A percentile compares a stretch with the other conserved stretches of the same genome.
Conservation (phyloP, 768 basidiomycete species). For the Russula compacta region DNA sequence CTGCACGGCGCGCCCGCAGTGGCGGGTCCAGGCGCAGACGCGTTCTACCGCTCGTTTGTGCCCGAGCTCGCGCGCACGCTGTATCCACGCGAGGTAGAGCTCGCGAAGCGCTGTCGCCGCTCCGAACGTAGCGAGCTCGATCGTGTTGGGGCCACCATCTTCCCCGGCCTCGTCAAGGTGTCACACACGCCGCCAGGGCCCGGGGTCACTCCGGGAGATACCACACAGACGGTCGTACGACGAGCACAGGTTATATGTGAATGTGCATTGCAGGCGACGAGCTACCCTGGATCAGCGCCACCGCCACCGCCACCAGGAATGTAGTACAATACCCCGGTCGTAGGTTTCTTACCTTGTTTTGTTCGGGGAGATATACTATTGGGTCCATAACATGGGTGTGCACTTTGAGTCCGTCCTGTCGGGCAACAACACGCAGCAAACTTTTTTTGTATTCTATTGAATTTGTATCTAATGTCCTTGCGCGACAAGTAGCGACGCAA, state of each 20-base stretch:
- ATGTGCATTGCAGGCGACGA: conserved; percentile 47
- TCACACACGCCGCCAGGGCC: conserved; percentile 33
- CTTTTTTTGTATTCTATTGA: conserved; percentile 1
- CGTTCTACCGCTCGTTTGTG: conserved; percentile 81
- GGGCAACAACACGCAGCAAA: not conserved
- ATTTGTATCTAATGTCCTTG: conserved; percentile 22
- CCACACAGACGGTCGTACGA: conserved; percentile 64
- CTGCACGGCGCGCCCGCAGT: conserved; percentile 60
- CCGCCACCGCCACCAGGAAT: not conserved
- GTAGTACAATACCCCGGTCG: not conserved
- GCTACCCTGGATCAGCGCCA: conserved; percentile 2
- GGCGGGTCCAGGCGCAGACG: conserved; percentile 43
- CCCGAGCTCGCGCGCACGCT: conserved; percentile 71
- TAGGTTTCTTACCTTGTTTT: not conserved
- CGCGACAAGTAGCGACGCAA: conserved; percentile 69
- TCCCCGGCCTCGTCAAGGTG: conserved; percentile 83
- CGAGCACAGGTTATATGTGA: conserved; percentile 84
- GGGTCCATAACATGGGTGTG: not conserved
- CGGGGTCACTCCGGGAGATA: conserved; percentile 35
- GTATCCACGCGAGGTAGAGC: conserved; percentile 73
- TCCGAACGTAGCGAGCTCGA: conserved; percentile 68
- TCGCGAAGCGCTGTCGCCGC: conserved; percentile 71
- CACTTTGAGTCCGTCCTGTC: not conserved
- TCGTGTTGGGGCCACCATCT: conserved; percentile 74
- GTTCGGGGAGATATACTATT: not conserved